phyloP scores from a whole-genome alignment of 2,329 filamentous ascomycete species.

The Monilinia aucupariae region DNA sequence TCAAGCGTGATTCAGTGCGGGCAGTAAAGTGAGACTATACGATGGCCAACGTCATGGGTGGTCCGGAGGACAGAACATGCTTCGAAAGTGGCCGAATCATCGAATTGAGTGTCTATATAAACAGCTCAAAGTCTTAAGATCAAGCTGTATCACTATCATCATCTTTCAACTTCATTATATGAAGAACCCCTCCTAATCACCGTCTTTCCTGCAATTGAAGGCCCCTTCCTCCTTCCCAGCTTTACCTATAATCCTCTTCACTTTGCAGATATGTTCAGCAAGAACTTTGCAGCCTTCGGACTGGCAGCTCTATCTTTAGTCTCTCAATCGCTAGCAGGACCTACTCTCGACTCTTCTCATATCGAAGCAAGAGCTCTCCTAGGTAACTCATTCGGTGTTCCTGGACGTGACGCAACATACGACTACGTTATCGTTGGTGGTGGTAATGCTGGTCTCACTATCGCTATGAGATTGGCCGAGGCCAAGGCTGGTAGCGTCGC shows the following conservation, averaged over 20 bases:
- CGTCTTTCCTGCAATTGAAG: slow-evolving; percentile 1
- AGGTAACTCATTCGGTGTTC: slow-evolving; percentile 16
- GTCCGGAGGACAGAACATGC: neutral
- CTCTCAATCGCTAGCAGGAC: slow-evolving; percentile 10
- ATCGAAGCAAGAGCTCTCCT: slow-evolving; percentile 14
- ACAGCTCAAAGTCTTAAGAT: slow-evolving; percentile 4
- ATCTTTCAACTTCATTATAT: neutral
- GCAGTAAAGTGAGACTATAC: slow-evolving; percentile 5
- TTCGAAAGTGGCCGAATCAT: neutral
- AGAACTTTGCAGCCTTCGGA: slow-evolving; percentile 7
- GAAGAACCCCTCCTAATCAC: neutral
- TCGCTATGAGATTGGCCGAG: slow-evolving; percentile 14
- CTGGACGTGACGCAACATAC: slow-evolving; percentile 16
- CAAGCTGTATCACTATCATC: slow-evolving; percentile 4
- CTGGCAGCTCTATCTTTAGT: slow-evolving; percentile 13
- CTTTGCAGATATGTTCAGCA: slow-evolving; percentile 11
- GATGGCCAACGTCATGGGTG: slow-evolving; percentile 5
- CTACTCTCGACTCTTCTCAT: neutral
- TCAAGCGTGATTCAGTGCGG: neutral
- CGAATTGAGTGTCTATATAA: slow-evolving; percentile 14
- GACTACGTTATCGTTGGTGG: slow-evolving; percentile 20
- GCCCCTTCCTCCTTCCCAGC: neutral
- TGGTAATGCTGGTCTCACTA: slow-evolving; percentile 16
- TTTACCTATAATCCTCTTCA: neutral
- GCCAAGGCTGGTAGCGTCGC: slow-evolving; percentile 11